phyloP scores from a whole-genome alignment of 441 rosid species.

The Hypseocharis bilobata region DNA sequence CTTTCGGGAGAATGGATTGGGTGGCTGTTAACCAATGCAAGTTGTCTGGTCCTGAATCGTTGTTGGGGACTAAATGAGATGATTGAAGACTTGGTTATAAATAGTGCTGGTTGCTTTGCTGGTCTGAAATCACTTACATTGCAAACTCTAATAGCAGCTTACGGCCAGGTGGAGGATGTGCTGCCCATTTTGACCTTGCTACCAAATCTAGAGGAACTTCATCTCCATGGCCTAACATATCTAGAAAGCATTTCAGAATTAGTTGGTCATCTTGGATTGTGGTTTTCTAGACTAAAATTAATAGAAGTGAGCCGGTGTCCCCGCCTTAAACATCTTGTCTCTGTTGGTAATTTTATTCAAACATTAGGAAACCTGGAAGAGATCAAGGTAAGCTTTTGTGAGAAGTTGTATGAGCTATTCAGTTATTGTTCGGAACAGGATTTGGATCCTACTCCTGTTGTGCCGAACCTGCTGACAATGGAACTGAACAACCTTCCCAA shows the following conservation, averaged over 20 bases:
- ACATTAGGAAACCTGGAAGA: constrained; percentile 21
- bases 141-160: constrained; percentile 23
- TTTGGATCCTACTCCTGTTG: no score
- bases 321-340: constrained; percentile 19
- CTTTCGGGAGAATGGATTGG: constrained; percentile 25
- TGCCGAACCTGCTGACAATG: constrained; percentile 21
- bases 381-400: constrained; percentile 24
- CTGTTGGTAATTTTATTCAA: constrained; percentile 16
- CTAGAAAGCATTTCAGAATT: constrained; percentile 26
- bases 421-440: no score
- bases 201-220: constrained; percentile 34
- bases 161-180: constrained; percentile 25
- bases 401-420: no score
- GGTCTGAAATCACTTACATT: constrained; percentile 26
- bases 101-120: constrained; percentile 20
- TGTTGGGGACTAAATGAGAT: constrained; percentile 28
- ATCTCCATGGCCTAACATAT: constrained; percentile 23
- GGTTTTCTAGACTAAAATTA: constrained; percentile 22
- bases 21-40: constrained; percentile 25
- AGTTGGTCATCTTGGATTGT: constrained; percentile 24
- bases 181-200: constrained; percentile 28
- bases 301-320: constrained; percentile 23
- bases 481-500: constrained; percentile 14
- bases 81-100: constrained; percentile 27
- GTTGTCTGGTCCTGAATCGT: constrained; percentile 24